Evolutionary conservation across 31 red algal genomes (phyloP).

Genomic region (Porphyra umbilicalis): DNA sequence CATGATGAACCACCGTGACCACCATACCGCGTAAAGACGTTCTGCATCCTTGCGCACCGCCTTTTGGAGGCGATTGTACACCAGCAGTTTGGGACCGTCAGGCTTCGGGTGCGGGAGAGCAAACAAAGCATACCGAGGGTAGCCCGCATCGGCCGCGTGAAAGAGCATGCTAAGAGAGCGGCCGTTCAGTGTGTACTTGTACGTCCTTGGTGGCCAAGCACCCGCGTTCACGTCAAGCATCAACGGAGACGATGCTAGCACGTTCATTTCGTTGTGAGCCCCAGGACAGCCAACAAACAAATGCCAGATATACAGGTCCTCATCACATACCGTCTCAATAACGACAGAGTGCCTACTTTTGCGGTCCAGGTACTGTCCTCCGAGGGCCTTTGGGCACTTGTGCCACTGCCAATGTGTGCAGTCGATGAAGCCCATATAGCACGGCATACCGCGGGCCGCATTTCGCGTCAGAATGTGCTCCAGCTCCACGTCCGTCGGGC

Average conservation of each 20-base stretch:
- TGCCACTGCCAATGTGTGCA: conserved; percentile 29
- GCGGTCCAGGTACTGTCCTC: conserved; percentile 15
- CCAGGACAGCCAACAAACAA: conserved; percentile 23
- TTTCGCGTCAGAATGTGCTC: conserved; percentile 11
- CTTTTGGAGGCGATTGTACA: background rate
- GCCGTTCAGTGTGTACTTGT: background rate
- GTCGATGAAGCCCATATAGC: conserved; percentile 9
- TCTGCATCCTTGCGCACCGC: background rate
- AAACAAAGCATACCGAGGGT: background rate
- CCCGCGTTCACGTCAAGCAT: too few relatives aligned
- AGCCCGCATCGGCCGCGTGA: background rate
- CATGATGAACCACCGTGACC: background rate
- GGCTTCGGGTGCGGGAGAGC: background rate
- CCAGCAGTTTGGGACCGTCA: background rate
- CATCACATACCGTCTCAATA: conserved; percentile 20
- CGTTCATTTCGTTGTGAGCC: conserved; percentile 25
- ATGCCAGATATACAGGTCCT: conserved; percentile 36
- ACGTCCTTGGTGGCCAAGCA: background rate
- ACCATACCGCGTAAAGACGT: background rate
- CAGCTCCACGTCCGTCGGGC: conserved; percentile 8
- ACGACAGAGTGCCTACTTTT: conserved; percentile 15
- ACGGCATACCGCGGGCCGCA: conserved; percentile 7
- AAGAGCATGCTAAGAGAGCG: background rate
- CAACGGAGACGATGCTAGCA: too few relatives aligned
- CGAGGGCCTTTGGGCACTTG: conserved; percentile 17